A percentile compares a stretch with the other conserved stretches of the same genome.
These are phyloP conservation scores for Globisporangium splendens DNA, from an alignment of 352 stramenopile species.

Conservation along the genomic window DNA sequence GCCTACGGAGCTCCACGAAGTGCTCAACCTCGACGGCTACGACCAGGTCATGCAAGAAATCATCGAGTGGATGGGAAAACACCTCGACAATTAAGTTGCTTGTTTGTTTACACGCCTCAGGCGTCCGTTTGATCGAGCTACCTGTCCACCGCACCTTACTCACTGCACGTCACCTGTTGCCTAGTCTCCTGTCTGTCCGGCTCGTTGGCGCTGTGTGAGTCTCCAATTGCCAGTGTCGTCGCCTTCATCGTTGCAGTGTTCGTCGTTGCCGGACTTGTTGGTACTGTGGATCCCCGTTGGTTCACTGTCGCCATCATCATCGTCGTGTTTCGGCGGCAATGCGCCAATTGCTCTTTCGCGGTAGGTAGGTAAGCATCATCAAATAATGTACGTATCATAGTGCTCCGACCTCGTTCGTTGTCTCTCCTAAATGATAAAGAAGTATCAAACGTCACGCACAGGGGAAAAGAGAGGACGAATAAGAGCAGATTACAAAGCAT, in stretches of 20 bases:
- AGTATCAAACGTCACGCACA: too few relatives aligned
- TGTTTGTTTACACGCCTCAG: constrained; percentile 4
- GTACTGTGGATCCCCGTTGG: too few relatives aligned
- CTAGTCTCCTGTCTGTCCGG: too few relatives aligned
- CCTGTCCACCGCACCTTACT: too few relatives aligned
- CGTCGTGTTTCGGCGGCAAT: constrained; percentile 19
- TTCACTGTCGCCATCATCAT: too few relatives aligned
- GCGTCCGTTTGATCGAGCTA: too few relatives aligned
- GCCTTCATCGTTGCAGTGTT: not conserved
- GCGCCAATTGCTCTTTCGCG: constrained; percentile 50
- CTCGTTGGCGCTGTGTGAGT: too few relatives aligned
- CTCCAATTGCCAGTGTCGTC: not conserved
- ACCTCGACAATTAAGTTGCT: not conserved
- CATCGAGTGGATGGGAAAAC: constrained; percentile 31
- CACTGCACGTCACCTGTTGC: too few relatives aligned
- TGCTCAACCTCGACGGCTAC: constrained; percentile 34
- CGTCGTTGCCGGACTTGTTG: too few relatives aligned
- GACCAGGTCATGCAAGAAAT: constrained; percentile 30
- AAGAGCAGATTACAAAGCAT: too few relatives aligned
- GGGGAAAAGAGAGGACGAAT: too few relatives aligned
- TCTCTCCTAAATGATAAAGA: not conserved
- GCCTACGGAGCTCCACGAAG: constrained; percentile 30
- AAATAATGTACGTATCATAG: constrained; percentile 41
- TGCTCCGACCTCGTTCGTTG: constrained; percentile 10
- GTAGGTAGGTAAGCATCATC: constrained; percentile 58